Base-by-base conservation (phyloP, 73 alveolate genomes). In the Paramecium pentaurelia region DNA sequence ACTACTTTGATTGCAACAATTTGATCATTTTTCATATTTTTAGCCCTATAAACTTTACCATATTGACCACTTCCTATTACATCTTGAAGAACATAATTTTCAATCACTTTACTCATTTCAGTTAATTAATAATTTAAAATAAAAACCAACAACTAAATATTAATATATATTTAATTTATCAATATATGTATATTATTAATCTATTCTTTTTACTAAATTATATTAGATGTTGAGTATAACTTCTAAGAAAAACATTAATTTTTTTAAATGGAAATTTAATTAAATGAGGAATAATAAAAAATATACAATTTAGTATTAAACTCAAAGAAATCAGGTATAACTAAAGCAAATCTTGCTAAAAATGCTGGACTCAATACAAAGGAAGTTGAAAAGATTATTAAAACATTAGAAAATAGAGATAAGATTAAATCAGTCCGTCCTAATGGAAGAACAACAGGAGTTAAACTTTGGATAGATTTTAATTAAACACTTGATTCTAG, bases 1-100 rank as follows among this genome's bases (percentile, higher is more conserved):
- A 89, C 94, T 25, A 89, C 94, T 40, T 89, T 89, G n/a, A 89
- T 71, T 6, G 94, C 94, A 8, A 89, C 94, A 42, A 89, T 60
- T 11, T 44, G 30, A 71, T 89, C 92, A 27, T 89, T 89, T 27
- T 89, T 89, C 90, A 89, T 89, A 71, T 89, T 89, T 44, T 71
- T 70, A 11, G 94, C 94, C 51, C 59, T 89, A 71, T 89, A 89
- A 25, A 89, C 94, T 54, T 89, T 89, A 4, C 94, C 94, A 47
- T 89, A 89, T 30, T 89, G 42, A 10, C 94, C 94, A 28, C 86
- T 45, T 10, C 94, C 94, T 4, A 89, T 89, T 6, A 89, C 94
- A 18, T 89, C 94, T 47, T 40, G 58, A 20, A 89, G 75, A 28
- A 71, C 77, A 54, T 89, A 89, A 40, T 89, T 89, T 89, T 89